Conservation (phyloP, 2,329 filamentous ascomycete genomes). For the Pezicula rhizophila region DNA sequence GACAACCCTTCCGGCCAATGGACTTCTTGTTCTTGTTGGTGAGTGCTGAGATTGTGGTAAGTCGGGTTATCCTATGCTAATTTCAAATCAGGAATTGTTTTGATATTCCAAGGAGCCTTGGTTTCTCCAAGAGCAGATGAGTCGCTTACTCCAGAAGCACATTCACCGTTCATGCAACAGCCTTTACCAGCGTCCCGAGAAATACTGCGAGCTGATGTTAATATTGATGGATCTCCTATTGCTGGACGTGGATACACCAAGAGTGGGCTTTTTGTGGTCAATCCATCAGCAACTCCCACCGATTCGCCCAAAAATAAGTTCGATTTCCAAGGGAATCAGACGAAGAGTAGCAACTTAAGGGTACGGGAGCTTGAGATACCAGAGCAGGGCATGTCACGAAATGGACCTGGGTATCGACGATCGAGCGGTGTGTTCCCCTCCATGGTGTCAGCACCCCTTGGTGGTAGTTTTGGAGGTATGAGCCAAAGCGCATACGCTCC, state of each 20-base stretch:
- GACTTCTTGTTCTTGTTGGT: conserved; percentile 26
- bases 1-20: conserved; percentile 25
- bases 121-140: conserved; percentile 18
- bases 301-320: conserved; percentile 13
- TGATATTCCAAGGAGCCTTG: conserved; percentile 18
- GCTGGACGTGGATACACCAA: conserved; percentile 16
- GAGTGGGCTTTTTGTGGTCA: conserved; percentile 26
- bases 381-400: conserved; percentile 3
- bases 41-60: conserved; percentile 5
- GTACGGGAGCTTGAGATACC: conserved; percentile 6
- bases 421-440: conserved; percentile 23
- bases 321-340: neutral
- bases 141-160: conserved; percentile 22
- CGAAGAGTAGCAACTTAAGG: conserved; percentile 5
- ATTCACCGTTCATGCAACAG: conserved; percentile 23
- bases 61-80: neutral
- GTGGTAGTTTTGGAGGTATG: neutral
- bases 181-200: conserved; percentile 19
- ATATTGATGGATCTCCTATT: conserved; percentile 20
- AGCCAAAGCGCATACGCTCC: conserved; percentile 11
- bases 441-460: conserved; percentile 8
- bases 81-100: conserved; percentile 19
- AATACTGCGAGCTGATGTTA: conserved; percentile 12
- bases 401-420: conserved; percentile 20
- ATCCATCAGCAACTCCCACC: conserved; percentile 22